Base-by-base conservation (phyloP, 108 stramenopile species). In the Hondaea fermentalgiana region DNA sequence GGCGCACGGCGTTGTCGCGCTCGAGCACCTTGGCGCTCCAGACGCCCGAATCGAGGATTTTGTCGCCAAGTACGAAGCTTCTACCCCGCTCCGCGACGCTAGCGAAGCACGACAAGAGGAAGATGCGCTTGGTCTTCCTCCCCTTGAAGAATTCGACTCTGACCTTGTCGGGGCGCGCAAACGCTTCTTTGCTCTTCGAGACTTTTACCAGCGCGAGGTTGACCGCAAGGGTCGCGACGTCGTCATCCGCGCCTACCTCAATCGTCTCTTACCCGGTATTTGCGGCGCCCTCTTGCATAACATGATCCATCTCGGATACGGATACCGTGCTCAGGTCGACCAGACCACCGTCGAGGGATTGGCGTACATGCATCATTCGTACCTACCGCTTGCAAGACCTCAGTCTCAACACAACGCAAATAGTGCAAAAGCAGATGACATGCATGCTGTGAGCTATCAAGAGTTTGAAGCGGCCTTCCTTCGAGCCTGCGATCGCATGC, bases 1-100 rank as follows among this genome's bases (percentile, higher is more conserved):
- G 12, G 76, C 76, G 76, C 76, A 83, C 51, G 76, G 76, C 45
- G 76, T 83, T 12, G 51, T 83, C 12, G 76, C 76, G 76, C 76
- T 83, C 23, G 51, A 53, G n/a, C 49, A 53, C 49, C 51, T 83
- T 12, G 76, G 76, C 10, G 76, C 76, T 12, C 6, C 49, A 17
- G 76, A 83, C 51, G 76, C 19, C 19, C 19, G 76, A 23, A 83
- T 83, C 76, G 49, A 83, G 28, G 51, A 83, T 8, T 83, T 83
- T 53, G 76, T 3, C 6, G 25, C 6, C 64, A 69, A 69, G 10
- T 42, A 42, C 64, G 64, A 12, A 23, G 21, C 8, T 17, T 14
- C 10, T 10, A 69, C 35, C 14, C 35, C 64, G 42, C 35, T 35
- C 16, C 64, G 42, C 35, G 3, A 2, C 21, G 42, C 25, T 14